phyloP scores from a whole-genome alignment of 768 basidiomycete genomes.

The Rhizopogon rudus region DNA sequence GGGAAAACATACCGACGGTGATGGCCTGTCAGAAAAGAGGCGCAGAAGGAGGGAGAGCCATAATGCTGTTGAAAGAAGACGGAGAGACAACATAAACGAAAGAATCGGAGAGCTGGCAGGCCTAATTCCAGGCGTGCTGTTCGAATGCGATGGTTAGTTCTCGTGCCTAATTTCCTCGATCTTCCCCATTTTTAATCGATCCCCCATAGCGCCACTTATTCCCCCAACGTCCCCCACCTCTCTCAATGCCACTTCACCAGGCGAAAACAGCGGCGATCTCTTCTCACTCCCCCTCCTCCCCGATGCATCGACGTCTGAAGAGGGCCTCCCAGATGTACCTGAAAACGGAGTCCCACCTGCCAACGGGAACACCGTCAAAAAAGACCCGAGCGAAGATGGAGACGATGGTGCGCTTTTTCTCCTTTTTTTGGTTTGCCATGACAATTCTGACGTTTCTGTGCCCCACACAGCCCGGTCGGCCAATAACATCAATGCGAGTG shows the following conservation, averaged over 20 bases:
- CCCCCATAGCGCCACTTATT: neutral
- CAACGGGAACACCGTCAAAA: slow-evolving; percentile 12
- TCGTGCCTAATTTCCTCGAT: neutral
- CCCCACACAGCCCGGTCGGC: neutral
- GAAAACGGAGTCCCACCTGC: slow-evolving; percentile 15
- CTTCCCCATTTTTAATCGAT: neutral
- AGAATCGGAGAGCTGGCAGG: slow-evolving; percentile 88
- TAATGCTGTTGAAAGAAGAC: slow-evolving; percentile 85
- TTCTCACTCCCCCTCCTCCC: neutral
- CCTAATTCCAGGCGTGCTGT: slow-evolving; percentile 81
- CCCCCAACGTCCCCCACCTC: neutral
- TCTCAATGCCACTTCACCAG: neutral
- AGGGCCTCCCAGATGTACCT: slow-evolving; percentile 23
- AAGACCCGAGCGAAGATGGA: slow-evolving; percentile 25
- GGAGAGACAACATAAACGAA: slow-evolving; percentile 94
- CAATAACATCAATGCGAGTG: slow-evolving; percentile 2
- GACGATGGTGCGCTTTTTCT: slow-evolving; percentile 11
- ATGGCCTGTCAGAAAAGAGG: slow-evolving; percentile 65
- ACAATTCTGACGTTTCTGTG: neutral
- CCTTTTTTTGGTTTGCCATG: neutral
- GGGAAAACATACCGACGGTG: neutral
- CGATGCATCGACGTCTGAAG: neutral
- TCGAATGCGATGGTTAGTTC: slow-evolving; percentile 49
- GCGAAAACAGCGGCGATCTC: neutral
- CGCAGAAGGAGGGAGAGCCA: slow-evolving; percentile 79